Percentiles rank a stretch among this genome's conserved stretches.
Evolutionary conservation across 1,284 basidiomycete species (phyloP).

Genomic region (Puccinia polysora): DNA sequence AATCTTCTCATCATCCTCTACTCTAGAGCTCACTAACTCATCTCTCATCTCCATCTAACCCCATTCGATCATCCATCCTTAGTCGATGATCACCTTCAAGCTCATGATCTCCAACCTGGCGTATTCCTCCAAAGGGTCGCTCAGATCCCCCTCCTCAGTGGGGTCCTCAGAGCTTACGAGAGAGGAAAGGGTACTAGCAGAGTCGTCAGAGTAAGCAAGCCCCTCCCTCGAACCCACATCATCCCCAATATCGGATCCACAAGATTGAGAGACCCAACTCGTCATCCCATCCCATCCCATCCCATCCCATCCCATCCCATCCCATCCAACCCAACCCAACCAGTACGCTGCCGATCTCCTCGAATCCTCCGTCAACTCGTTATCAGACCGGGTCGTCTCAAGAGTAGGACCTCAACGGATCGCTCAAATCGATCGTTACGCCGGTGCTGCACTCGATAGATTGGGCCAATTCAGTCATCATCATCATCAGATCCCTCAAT

Average conservation of each 20-base stretch:
- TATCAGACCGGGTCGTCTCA: constrained; percentile 77
- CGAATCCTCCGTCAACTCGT: constrained; percentile 74
- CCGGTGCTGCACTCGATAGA: constrained; percentile 74
- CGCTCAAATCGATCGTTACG: constrained; percentile 78
- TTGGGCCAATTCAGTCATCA: constrained; percentile 56
- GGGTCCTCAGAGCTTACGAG: constrained; percentile 68
- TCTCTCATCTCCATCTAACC: neutral
- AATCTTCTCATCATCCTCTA: no score
- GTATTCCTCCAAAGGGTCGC: constrained; percentile 54
- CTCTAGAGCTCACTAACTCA: no score
- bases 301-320: neutral
- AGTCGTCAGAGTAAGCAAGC: constrained; percentile 63
- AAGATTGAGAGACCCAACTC: neutral
- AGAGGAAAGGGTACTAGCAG: constrained; percentile 70
- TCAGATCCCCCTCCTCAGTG: constrained; percentile 62
- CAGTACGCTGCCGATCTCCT: constrained; percentile 83
- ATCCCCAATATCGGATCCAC: constrained; percentile 3
- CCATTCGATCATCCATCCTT: neutral
- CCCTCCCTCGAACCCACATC: neutral
- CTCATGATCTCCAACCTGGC: no score
- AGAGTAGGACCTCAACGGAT: constrained; percentile 59
- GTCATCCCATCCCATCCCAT: neutral
- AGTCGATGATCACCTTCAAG: neutral
- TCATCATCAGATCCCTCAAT: neutral
- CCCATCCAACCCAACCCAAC: no score